phyloP scores from a whole-genome alignment of 176 grass and related monocot genomes.

The Zoysia japonica region DNA sequence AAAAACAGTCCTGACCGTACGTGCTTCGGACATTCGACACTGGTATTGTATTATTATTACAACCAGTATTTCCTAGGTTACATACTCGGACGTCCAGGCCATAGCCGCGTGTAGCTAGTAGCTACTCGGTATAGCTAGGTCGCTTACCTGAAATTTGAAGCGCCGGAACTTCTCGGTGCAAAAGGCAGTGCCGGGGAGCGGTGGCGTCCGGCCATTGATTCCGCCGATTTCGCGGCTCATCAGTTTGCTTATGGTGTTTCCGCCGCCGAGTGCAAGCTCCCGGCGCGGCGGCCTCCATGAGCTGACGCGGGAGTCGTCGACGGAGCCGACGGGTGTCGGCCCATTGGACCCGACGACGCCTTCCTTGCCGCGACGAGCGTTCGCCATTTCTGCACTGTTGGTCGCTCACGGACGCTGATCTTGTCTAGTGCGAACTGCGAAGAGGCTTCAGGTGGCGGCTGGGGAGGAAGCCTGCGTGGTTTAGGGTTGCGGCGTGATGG shows the following conservation, averaged over 20 bases:
- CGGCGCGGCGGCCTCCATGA: background rate
- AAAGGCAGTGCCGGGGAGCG: background rate
- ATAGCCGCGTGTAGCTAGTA: background rate
- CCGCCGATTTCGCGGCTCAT: background rate
- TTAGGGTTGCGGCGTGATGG: background rate
- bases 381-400: background rate
- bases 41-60: too few species aligned
- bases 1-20: too few species aligned
- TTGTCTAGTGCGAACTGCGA: background rate
- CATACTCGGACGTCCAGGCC: too few species aligned
- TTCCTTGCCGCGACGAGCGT: background rate
- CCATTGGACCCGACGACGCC: background rate
- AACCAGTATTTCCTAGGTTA: too few species aligned
- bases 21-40: too few species aligned
- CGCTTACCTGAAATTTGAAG: conserved; percentile 5
- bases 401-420: background rate
- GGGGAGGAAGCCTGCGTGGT: background rate
- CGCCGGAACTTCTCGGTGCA: background rate
- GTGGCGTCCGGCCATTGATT: background rate
- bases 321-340: background rate
- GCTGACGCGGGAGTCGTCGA: background rate
- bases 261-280: background rate
- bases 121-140: background rate
- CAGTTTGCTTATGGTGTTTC: background rate
- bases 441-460: background rate